Conservation (phyloP, 108 stramenopile species). For the Cyclotella cryptica region DNA sequence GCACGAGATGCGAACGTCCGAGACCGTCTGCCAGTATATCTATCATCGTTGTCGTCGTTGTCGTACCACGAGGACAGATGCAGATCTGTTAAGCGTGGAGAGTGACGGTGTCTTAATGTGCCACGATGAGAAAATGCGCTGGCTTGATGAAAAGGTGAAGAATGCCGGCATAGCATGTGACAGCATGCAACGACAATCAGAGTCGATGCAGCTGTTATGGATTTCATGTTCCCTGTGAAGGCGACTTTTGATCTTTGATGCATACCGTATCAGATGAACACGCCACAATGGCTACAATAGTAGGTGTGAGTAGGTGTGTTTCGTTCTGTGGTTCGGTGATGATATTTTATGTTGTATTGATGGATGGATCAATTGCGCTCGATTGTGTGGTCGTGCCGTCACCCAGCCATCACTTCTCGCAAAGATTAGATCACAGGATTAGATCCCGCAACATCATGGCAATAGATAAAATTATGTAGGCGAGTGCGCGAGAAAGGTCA, state of each 20-base stretch:
- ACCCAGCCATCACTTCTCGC: too few species aligned
- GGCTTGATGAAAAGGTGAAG: not conserved
- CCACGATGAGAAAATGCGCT: not conserved
- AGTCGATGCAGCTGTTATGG: conserved; percentile 1
- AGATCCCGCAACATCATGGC: too few species aligned
- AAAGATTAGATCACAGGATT: too few species aligned
- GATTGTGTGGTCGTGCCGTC: too few species aligned
- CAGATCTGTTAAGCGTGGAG: not conserved
- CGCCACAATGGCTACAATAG: too few species aligned
- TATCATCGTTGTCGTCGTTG: conserved; percentile 1
- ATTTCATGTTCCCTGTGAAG: not conserved
- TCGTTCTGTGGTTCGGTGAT: too few species aligned
- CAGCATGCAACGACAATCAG: not conserved
- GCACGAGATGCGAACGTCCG: not conserved
- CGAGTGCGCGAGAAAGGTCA: too few species aligned
- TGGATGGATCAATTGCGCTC: too few species aligned
- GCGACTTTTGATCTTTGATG: not conserved
- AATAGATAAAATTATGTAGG: too few species aligned
- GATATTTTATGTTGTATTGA: too few species aligned
- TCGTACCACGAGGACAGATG: conserved; percentile 11
- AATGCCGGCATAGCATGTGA: not conserved
- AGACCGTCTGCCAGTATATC: not conserved
- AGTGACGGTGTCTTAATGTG: not conserved
- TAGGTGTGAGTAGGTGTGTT: too few species aligned
- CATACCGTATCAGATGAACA: too few species aligned